Evolutionary conservation across 495 filamentous ascomycete genomes (phyloP), one percentile per base, ranked within the genome.

Genomic region (Talaromyces thailandensis): DNA sequence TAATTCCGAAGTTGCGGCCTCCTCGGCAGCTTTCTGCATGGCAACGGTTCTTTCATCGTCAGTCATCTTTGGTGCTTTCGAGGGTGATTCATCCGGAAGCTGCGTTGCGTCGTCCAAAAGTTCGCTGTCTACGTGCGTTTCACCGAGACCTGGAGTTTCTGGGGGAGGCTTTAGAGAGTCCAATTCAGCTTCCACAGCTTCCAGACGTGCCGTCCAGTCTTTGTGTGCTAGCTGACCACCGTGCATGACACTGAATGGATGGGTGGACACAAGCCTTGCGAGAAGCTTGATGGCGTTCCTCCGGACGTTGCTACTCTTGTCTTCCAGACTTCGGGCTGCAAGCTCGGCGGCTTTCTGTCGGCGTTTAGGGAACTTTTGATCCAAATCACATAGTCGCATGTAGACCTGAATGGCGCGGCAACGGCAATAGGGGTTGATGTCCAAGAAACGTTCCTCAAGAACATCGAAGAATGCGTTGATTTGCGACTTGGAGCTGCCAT

Each of bases 381-480:
- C 90, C 29, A 98, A 80, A 29, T 96, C 91, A 67, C 92, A 96
- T 3, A 99, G 82, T 64, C 88, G 93, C 75, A 90, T 83, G 68
- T 91, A 96, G 5, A 98, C 93, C 67, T 99, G 94, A 58, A 98
- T 92, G 3, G 90, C 87, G 66, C 94, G 82, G 73, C 88, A 93
- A 62, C 94, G 85, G 73, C 92, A 96, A 75, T 99, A 99, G 0
- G 93, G 95, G 72, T 98, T 99, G 68, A 96, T 85, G 66, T 99
- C 94, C 40, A 97, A 80, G 74, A 99, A 98, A 4, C 94, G 86
- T 75, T 98, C 92, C 68, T 99, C 92, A 1, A 99, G 79, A 0
- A 97, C 90, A 66, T 98, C 92, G 66, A 97, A 98, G 76, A 97
- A 99, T 16, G 90, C 91, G 63, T 94, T 93, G 63, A 98, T 90